Percentiles rank a stretch among this genome's conserved stretches.
These are phyloP conservation scores for Colletotrichum simmondsii DNA, from an alignment of 2,329 filamentous ascomycete genomes.

Conservation along the genomic window DNA sequence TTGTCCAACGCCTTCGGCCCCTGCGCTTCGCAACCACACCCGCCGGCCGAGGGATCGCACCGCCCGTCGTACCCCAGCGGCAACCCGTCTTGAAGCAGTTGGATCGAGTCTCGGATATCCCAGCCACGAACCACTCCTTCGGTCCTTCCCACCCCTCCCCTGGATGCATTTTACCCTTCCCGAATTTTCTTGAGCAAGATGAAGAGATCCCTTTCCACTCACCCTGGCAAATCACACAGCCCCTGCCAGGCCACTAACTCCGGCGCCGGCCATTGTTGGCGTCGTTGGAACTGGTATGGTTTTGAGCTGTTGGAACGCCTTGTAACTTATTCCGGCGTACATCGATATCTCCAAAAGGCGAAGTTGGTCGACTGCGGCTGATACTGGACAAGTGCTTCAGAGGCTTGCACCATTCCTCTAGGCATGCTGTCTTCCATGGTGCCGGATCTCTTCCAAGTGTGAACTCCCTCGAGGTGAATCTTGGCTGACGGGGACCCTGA, in stretches of 20 bases:
- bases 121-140: constrained; percentile 1
- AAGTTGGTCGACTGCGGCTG: neutral
- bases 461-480: neutral
- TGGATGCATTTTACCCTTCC: neutral
- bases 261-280: neutral
- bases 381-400: neutral
- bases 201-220: too few relatives aligned
- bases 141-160: neutral
- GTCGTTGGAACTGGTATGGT: neutral
- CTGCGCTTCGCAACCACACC: neutral
- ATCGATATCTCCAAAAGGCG: neutral
- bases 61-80: neutral
- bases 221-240: neutral
- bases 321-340: neutral
- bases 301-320: neutral
- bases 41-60: neutral
- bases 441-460: neutral
- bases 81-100: neutral
- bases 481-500: neutral
- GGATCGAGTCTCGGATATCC: neutral
- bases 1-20: constrained; percentile 11
- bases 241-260: neutral
- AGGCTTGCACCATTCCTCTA: neutral
- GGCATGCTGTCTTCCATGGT: neutral
- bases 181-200: neutral